Base-by-base conservation (phyloP, 129 eudicot genomes). In the Sambucus nigra region DNA sequence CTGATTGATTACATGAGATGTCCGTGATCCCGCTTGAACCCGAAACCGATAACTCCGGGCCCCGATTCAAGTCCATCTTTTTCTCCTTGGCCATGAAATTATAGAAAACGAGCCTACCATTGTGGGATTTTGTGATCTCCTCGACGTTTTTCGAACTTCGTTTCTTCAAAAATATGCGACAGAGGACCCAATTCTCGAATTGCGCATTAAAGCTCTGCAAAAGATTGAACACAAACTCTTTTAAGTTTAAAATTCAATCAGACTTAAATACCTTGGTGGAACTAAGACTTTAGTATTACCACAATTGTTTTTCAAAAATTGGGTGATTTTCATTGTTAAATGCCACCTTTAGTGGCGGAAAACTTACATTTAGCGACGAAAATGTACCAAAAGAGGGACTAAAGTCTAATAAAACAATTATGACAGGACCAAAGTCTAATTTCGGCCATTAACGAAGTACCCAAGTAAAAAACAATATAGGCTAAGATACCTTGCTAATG, bases 11-110 rank as follows among this genome's bases (percentile, higher is more conserved):
- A 44, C 18, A 16, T 7, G 22, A 25, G 20, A 74, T 35, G 15
- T 66, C 67, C 56, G 98, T 89, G 29, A 84, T 61, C 12, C 86
- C 98, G 62, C 98, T 89, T 5, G 88, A 84, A 47, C 81, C 82
- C 12, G 95, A 81, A 23, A 77, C 68, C 4, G 88, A 70, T 22
- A 71, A 52, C 49, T 49, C 84, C 0, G 73, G 82, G 15, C 66
- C 69, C 29, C 67, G 53, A 57, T 75, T 70, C 75, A 75, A 60
- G 13, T 35, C 42, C 2, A 66, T 55, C 1, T 48, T 53, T 31
- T 64, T 64, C 38, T 51, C 68, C 59, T 63, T 72, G 8, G 75
- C 75, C 97, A 81, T 32, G 57, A 88, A 81, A 51, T 88, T 95
- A 57, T 71, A 69, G 61, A 68, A 81, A 63, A 73, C 64, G 12